phyloP scores from a whole-genome alignment of 371 early-diverging fungal species.

The Hamiltosporidium tvaerminnensis region DNA sequence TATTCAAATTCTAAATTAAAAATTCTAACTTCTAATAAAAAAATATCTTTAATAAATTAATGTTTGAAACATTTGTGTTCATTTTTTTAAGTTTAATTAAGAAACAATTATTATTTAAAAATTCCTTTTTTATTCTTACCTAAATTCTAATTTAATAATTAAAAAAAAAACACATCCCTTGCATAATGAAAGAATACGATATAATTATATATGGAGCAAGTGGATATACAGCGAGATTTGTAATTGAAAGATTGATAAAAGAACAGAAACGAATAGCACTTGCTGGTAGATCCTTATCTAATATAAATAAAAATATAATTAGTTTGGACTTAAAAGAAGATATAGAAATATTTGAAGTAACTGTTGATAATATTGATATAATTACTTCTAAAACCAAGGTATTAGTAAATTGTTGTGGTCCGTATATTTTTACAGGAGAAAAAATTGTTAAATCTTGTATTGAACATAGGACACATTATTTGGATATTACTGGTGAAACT shows the following conservation, averaged over 20 bases:
- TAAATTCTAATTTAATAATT: background rate
- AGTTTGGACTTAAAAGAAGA: conserved; percentile 23
- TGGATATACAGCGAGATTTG: conserved; percentile 64
- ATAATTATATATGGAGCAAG: conserved; percentile 67
- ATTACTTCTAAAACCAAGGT: conserved; percentile 59
- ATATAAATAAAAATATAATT: conserved; percentile 40
- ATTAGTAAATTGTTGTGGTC: conserved; percentile 68
- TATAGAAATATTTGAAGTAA: conserved; percentile 58
- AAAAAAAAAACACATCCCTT: background rate
- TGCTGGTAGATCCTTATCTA: conserved; percentile 58
- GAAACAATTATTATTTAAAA: background rate
- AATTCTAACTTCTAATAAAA: too few species aligned
- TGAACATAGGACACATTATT: conserved; percentile 63
- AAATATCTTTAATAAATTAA: too few species aligned
- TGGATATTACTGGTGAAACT: conserved; percentile 73
- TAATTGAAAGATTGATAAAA: conserved; percentile 58
- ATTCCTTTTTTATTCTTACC: background rate
- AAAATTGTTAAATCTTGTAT: conserved; percentile 67
- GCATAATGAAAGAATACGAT: conserved; percentile 51
- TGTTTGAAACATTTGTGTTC: background rate
- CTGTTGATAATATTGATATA: conserved; percentile 56
- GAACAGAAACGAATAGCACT: conserved; percentile 55
- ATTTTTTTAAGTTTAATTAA: background rate
- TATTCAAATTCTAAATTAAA: too few species aligned
- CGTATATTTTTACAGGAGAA: conserved; percentile 62